These are phyloP conservation scores for Lentithecium fluviatile DNA, from an alignment of 495 filamentous ascomycete genomes.

Conservation along the genomic window DNA sequence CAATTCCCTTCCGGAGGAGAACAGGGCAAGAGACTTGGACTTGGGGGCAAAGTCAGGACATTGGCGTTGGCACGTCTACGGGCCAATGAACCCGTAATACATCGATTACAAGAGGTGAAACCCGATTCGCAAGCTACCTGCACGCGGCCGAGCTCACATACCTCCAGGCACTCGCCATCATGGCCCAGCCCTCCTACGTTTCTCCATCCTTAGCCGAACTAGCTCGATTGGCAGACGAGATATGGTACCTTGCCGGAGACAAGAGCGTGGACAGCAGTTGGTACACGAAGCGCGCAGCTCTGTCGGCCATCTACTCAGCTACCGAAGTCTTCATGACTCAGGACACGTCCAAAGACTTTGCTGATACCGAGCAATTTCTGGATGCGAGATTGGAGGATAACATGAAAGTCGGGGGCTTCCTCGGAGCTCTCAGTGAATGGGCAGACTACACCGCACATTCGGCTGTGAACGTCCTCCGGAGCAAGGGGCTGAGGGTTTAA, in stretches of 20 bases:
- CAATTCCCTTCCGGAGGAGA: constrained; percentile 46
- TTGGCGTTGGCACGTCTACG: constrained; percentile 70
- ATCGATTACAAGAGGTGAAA: constrained; percentile 80
- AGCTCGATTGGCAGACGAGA: constrained; percentile 78
- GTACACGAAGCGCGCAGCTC: constrained; percentile 83
- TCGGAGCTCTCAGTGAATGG: constrained; percentile 68
- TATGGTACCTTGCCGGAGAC: constrained; percentile 81
- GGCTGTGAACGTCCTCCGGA: constrained; percentile 45
- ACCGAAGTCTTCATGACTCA: constrained; percentile 89
- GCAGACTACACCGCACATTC: constrained; percentile 71
- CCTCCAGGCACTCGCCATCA: constrained; percentile 75
- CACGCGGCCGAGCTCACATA: background rate
- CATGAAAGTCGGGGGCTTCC: constrained; percentile 53
- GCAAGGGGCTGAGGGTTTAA: constrained; percentile 46
- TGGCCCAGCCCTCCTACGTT: constrained; percentile 76
- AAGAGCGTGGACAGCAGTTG: constrained; percentile 74
- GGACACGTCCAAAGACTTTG: constrained; percentile 64
- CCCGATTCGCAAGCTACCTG: background rate
- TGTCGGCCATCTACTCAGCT: constrained; percentile 77
- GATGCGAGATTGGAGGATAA: constrained; percentile 72
- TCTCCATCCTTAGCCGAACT: constrained; percentile 78
- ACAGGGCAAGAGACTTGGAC: constrained; percentile 37
- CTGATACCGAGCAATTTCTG: constrained; percentile 76
- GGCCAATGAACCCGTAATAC: constrained; percentile 66
- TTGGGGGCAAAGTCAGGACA: constrained; percentile 59